Percentiles rank a stretch among this genome's conserved stretches.
Conservation (phyloP, 352 stramenopile genomes). For the Pelagophyceae sp. region DNA sequence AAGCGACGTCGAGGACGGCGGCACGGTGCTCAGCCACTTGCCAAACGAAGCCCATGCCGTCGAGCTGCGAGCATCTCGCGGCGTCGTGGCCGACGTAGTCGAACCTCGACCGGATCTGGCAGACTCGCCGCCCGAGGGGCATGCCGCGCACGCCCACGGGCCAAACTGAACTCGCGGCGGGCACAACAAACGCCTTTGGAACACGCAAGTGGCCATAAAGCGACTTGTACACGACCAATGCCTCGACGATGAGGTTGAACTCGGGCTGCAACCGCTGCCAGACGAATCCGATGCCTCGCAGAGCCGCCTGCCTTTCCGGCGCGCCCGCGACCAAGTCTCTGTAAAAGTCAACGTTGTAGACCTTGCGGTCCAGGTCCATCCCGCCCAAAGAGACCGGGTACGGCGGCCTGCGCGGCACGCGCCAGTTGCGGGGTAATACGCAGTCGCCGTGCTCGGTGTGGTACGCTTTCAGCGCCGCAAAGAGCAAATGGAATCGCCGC, state of each 20-base stretch:
- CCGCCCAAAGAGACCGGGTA: slow-evolving; percentile 12
- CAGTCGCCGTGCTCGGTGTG: slow-evolving; percentile 14
- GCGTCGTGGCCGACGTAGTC: slow-evolving; percentile 64
- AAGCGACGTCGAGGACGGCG: slow-evolving; percentile 3
- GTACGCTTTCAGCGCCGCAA: slow-evolving; percentile 5
- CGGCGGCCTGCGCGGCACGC: neutral
- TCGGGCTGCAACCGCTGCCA: slow-evolving; percentile 53
- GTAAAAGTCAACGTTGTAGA: slow-evolving; percentile 13
- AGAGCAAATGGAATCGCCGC: neutral
- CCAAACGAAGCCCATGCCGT: slow-evolving; percentile 82
- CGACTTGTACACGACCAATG: slow-evolving; percentile 66
- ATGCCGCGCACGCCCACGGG: slow-evolving; percentile 65
- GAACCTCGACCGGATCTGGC: slow-evolving; percentile 71
- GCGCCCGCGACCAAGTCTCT: neutral
- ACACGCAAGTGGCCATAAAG: slow-evolving; percentile 77
- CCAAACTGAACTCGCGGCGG: slow-evolving; percentile 57
- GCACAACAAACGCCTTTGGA: slow-evolving; percentile 77
- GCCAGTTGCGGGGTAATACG: slow-evolving; percentile 4
- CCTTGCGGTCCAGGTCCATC: slow-evolving; percentile 9
- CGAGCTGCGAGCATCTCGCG: slow-evolving; percentile 58
- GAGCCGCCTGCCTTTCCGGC: slow-evolving; percentile 31
- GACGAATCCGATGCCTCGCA: slow-evolving; percentile 53
- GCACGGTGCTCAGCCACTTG: slow-evolving; percentile 30
- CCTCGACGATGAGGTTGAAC: slow-evolving; percentile 56
- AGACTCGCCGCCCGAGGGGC: slow-evolving; percentile 73